Base-by-base conservation (phyloP, 768 basidiomycete species). In the Mycena floridula region DNA sequence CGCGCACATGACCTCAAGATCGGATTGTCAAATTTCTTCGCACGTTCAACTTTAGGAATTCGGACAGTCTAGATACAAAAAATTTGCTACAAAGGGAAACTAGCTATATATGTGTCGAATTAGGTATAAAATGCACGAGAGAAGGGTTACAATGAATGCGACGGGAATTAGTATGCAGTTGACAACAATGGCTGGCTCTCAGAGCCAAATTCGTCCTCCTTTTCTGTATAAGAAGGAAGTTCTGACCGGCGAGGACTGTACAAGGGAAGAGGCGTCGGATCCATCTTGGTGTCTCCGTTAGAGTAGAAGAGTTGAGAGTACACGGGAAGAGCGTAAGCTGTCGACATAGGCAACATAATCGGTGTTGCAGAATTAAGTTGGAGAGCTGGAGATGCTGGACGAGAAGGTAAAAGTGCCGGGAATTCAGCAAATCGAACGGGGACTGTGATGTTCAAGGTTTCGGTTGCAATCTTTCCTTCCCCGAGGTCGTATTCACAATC, bases 221-320 rank as follows among this genome's bases (percentile, higher is more conserved):
- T n/a, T n/a, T n/a, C n/a, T n/a, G n/a, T n/a, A n/a, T n/a, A n/a
- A n/a, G n/a, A n/a, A n/a, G n/a, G n/a, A n/a, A n/a, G n/a, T 35
- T 35, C 32, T 7, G 32, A 18, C 15, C 18, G 15, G 13, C 32
- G n/a, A 44, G 77, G 81, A 13, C 74, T 76, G 55, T 87, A 87
- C 20, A 74, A 65, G 0, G 87, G 88, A 35, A 87, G 62, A 12
- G 79, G 82, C n/a, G 74, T 76, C 48, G 76, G 71, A 55, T 89
- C 86, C 40, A 85, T 68, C 63, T 79, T 85, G 44, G 73, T 72
- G 42, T 88, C 82, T 15, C 89, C 89, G 52, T 86, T 85, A 15
- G 68, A 54, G 55, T 89, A 65, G 63, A 82, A 91, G 16, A 91
- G 68, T 51, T 89, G 85, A 5, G 85, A 87, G 56, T 91, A 91